These are phyloP conservation scores for Aureobasidium zeae DNA, from an alignment of 2,329 filamentous ascomycete species.

Conservation along the genomic window DNA sequence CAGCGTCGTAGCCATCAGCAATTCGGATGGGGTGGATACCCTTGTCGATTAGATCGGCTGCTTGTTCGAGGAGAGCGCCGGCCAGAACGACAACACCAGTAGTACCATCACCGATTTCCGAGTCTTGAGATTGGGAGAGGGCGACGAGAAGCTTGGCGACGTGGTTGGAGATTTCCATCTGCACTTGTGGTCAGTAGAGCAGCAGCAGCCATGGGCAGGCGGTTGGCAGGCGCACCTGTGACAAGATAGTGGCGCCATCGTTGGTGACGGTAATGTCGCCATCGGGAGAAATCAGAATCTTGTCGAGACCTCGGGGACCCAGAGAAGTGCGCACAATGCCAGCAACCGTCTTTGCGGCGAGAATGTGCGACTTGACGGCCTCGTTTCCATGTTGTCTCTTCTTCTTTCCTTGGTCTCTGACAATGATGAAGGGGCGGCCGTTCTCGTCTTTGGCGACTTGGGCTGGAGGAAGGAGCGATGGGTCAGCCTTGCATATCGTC, in stretches of 20 bases:
- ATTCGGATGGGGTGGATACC: slow-evolving; percentile 98
- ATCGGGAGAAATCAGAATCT: slow-evolving; percentile 97
- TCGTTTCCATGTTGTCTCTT: slow-evolving; percentile 94
- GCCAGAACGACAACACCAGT: slow-evolving; percentile 96
- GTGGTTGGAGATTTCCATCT: slow-evolving; percentile 99
- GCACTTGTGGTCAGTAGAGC: slow-evolving; percentile 7
- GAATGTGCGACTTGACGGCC: slow-evolving; percentile 95
- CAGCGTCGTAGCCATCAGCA: slow-evolving; percentile 94
- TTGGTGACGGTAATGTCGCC: slow-evolving; percentile 99
- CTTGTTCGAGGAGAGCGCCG: slow-evolving; percentile 89
- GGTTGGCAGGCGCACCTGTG: slow-evolving; percentile 44
- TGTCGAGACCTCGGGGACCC: slow-evolving; percentile 91
- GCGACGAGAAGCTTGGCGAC: slow-evolving; percentile 95
- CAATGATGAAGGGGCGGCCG: slow-evolving; percentile 93
- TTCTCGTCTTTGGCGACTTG: slow-evolving; percentile 93
- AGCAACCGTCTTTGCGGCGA: slow-evolving; percentile 89
- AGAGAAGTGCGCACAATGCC: slow-evolving; percentile 97
- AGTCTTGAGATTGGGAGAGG: slow-evolving; percentile 95
- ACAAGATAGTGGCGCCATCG: slow-evolving; percentile 93
- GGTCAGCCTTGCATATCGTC: slow-evolving; percentile 1
- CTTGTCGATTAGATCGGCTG: slow-evolving; percentile 97
- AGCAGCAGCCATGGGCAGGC: background rate
- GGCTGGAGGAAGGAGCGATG: slow-evolving; percentile 34
- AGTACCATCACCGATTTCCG: slow-evolving; percentile 97
- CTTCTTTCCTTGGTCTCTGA: slow-evolving; percentile 97